Base-by-base conservation (phyloP, 345 rosid genomes). In the Odontarrhena argentea region DNA sequence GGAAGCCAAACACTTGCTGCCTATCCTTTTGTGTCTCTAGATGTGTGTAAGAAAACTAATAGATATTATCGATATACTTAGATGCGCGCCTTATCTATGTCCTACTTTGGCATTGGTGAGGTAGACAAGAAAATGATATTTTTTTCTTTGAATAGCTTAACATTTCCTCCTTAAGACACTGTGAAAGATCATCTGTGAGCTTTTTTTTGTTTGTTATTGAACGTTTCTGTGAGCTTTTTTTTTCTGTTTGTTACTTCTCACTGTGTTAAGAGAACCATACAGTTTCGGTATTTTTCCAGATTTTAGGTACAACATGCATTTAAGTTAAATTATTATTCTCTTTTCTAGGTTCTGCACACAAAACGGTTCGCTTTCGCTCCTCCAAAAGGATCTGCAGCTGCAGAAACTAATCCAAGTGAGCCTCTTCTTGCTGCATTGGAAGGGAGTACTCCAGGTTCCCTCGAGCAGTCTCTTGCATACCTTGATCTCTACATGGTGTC, bases 381-480 rank as follows among this genome's bases (percentile, higher is more conserved):
- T 34, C 95, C 93, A 49, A 91, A 86, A 83, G 97, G 99, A 78
- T 91, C 99, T 8, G 97, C 96, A 15, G 99, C 99, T 52, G 97
- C 97, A 55, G 97, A 94, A 84, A 86, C 91, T 49, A 94, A 94
- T 77, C 99, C 97, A 43, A 91, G 91, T 9, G 93, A 87, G 69
- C 97, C 92, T 63, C 93, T 94, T 59, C 91, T 94, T 69, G 87
- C 83, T 63, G 89, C 95, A 44, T 74, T 91, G 71, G 97, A 94
- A 78, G 89, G 80, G 62, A 91, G 85, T 44, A 14, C 75, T 56
- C 85, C 95, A 1, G 75, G 81, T 78, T 88, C 92, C 34, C 91
- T 91, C 57, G 77, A 78, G 70, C 94, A 82, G 54, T 87, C 79
- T 80, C 97, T 94, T 57, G 96, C 92, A 62, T 84, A 87, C 81